These are phyloP conservation scores for Closterium sp. DNA, from an alignment of 139 green algal species.

Conservation along the genomic window DNA sequence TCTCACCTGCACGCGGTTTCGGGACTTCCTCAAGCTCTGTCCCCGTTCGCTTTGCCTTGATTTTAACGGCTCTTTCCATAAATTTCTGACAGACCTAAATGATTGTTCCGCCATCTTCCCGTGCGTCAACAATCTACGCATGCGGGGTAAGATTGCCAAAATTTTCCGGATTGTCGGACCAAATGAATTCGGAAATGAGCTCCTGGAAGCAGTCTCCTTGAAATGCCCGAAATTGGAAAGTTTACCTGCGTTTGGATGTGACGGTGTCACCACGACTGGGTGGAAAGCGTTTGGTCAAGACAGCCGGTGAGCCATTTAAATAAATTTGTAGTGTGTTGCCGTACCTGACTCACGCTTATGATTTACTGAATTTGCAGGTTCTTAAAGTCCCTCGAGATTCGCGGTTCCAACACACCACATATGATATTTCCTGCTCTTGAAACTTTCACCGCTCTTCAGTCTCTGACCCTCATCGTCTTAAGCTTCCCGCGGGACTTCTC, in stretches of 20 bases:
- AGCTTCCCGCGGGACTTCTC: background rate
- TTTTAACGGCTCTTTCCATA: background rate
- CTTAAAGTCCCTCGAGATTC: background rate
- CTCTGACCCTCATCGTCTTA: background rate
- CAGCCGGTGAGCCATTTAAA: background rate
- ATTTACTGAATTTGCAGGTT: background rate
- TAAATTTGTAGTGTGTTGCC: background rate
- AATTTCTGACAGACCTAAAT: background rate
- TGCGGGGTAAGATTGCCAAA: background rate
- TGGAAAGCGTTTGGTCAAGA: background rate
- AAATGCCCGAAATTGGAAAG: background rate
- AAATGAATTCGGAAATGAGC: background rate
- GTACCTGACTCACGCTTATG: background rate
- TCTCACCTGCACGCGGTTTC: background rate
- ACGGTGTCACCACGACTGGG: background rate
- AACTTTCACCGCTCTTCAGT: background rate
- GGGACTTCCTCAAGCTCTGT: background rate
- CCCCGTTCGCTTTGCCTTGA: background rate
- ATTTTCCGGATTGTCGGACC: background rate
- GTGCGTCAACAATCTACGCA: background rate
- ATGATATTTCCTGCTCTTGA: background rate
- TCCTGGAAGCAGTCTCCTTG: background rate
- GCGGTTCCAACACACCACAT: background rate
- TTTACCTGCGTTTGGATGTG: background rate
- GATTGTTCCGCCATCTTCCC: background rate